These are phyloP conservation scores for Thielaviopsis musarum DNA, from an alignment of 2,329 filamentous ascomycete genomes.

Conservation along the genomic window DNA sequence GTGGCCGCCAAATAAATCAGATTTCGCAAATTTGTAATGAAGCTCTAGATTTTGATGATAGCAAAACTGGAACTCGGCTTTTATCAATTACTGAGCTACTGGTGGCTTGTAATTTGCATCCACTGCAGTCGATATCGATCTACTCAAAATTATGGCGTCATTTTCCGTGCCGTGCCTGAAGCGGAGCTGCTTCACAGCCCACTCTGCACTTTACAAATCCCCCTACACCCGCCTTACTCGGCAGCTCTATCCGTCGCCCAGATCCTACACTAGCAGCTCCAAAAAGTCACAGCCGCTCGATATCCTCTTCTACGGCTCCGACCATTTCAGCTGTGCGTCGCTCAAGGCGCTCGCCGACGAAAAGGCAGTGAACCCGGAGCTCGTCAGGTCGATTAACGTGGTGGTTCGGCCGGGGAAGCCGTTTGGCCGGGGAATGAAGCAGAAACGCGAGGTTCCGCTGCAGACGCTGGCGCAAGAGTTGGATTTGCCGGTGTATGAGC, in stretches of 20 bases:
- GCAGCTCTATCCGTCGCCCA: not conserved
- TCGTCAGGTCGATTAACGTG: conserved; percentile 68
- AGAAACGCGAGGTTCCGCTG: conserved; percentile 59
- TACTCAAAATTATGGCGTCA: too few relatives aligned
- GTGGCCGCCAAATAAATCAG: too few relatives aligned
- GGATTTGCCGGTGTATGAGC: conserved; percentile 50
- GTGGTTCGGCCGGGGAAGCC: conserved; percentile 65
- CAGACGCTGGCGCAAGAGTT: conserved; percentile 46
- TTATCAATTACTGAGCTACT: too few relatives aligned
- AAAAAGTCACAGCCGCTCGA: conserved; percentile 43
- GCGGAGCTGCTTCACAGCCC: too few relatives aligned
- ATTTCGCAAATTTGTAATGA: too few relatives aligned
- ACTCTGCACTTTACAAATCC: too few relatives aligned
- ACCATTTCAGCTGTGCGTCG: conserved; percentile 71
- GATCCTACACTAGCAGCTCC: not conserved
- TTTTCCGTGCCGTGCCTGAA: too few relatives aligned
- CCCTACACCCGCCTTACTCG: not conserved
- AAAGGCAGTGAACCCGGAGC: conserved; percentile 29
- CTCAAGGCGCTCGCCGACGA: conserved; percentile 52
- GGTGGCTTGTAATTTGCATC: too few relatives aligned
- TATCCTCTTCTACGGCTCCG: conserved; percentile 89
- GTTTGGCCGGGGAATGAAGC: conserved; percentile 58
- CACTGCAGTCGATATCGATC: too few relatives aligned
- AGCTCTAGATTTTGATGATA: too few relatives aligned
- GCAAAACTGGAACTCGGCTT: too few relatives aligned